Evolutionary conservation across 345 rosid genomes (phyloP), one percentile per base, ranked within the genome.

Genomic region (Citrus sp.): DNA sequence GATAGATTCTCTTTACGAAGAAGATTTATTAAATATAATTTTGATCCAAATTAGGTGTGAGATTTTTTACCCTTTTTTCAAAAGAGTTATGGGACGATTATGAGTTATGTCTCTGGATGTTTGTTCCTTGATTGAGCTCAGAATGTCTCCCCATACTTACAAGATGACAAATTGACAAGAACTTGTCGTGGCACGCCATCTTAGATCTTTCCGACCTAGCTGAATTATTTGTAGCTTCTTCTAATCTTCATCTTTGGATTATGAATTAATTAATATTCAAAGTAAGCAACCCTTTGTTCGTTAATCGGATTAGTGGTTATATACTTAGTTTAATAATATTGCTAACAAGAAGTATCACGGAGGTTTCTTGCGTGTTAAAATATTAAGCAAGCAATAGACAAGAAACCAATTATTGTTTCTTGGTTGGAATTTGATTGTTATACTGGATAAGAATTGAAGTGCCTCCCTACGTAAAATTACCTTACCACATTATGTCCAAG

Each of bases 1-100:
- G 42, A 49, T 18, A 70, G 74, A 71, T 71, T 71, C 74, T 22
- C 18, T 54, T 71, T 30, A 21, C 74, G 10, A 54, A 30, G 74
- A 71, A 51, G 62, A 30, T 18, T 4, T 34, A 30, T 18, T 58
- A 70, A 70, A 19, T 49, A 9, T 42, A 24, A 6, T 14, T 24
- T 27, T 70, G 54, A 2, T 49, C 54, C 62, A 78, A 21, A 46
- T 66, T 30, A 49, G n/a, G 54, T 28, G 67, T 9, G 59, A 73
- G 60, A 49, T 70, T 32, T 67, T 60, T 60, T n/a, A 0, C 3
- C 9, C 4, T n/a, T n/a, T 60, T 24, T 12, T 24, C 12, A 2
- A 6, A 2, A 35, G 40, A 65, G 77, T 72, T 32, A 73, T 58
- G 82, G 74, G 64, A 74, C 82, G 67, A 67, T 79, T 58, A 79